phyloP scores from a whole-genome alignment of 345 rosid species.

The Euphorbia pulcherrima region DNA sequence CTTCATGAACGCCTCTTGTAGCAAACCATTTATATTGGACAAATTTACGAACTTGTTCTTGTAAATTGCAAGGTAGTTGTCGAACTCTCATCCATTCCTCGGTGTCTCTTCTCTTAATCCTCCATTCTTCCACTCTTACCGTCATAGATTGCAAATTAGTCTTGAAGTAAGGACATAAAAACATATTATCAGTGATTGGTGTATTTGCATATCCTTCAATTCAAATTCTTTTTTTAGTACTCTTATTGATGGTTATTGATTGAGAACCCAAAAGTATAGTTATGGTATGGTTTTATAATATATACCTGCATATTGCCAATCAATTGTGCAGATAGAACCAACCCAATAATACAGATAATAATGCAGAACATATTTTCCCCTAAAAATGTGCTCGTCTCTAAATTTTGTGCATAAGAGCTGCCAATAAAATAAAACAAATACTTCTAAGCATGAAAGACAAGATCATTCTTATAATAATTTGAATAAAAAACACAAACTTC shows the following conservation, averaged over 20 bases:
- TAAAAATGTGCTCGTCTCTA: slow-evolving; percentile 61
- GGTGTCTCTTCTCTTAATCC: slow-evolving; percentile 79
- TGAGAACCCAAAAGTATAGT: too few species aligned
- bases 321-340: slow-evolving; percentile 67
- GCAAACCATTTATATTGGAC: slow-evolving; percentile 92
- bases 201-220: too few species aligned
- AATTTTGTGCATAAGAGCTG: slow-evolving; percentile 82
- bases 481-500: too few species aligned
- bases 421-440: slow-evolving; percentile 6
- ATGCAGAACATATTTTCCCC: slow-evolving; percentile 78
- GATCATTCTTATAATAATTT: too few species aligned
- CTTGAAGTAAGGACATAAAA: slow-evolving; percentile 36
- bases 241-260: too few species aligned
- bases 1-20: slow-evolving; percentile 90
- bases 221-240: too few species aligned
- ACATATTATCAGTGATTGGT: not conserved
- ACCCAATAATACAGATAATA: slow-evolving; percentile 58
- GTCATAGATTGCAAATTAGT: slow-evolving; percentile 81
- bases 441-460: slow-evolving; percentile 8
- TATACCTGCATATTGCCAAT: slow-evolving; percentile 95
- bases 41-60: slow-evolving; percentile 69
- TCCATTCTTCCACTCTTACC: slow-evolving; percentile 83
- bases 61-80: slow-evolving; percentile 69
- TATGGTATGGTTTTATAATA: not conserved
- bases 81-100: slow-evolving; percentile 99